These are phyloP conservation scores for Colletotrichum sp. DNA, from an alignment of 2,329 filamentous ascomycete genomes.

Conservation along the genomic window DNA sequence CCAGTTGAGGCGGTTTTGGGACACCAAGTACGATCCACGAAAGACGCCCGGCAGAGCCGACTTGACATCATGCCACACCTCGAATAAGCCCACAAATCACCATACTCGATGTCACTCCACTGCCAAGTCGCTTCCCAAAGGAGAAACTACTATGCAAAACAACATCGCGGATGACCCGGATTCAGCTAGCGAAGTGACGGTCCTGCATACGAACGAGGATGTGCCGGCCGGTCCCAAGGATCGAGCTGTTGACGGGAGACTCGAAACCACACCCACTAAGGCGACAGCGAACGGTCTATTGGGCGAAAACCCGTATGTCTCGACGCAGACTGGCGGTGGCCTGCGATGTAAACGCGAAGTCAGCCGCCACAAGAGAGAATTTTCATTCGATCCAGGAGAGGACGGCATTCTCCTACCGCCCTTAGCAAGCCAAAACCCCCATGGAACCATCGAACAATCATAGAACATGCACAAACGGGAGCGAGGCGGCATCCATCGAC, in stretches of 20 bases:
- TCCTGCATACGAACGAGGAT: neutral
- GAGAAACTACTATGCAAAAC: neutral
- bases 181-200: neutral
- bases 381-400: slow-evolving; percentile 32
- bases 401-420: slow-evolving; percentile 15
- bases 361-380: slow-evolving; percentile 25
- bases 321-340: neutral
- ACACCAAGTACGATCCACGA: slow-evolving; percentile 2
- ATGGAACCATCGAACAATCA: neutral
- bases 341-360: neutral
- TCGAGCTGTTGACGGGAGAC: neutral
- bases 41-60: neutral
- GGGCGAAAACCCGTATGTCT: neutral
- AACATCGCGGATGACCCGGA: neutral
- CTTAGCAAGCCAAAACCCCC: neutral
- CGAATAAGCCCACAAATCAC: neutral
- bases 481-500: neutral
- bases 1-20: neutral
- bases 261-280: neutral
- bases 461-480: neutral
- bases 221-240: neutral
- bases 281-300: neutral
- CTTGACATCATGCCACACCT: neutral
- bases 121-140: neutral
- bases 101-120: neutral